Conservation (phyloP, 305 asterid species). For the Nicotiana rustica region DNA sequence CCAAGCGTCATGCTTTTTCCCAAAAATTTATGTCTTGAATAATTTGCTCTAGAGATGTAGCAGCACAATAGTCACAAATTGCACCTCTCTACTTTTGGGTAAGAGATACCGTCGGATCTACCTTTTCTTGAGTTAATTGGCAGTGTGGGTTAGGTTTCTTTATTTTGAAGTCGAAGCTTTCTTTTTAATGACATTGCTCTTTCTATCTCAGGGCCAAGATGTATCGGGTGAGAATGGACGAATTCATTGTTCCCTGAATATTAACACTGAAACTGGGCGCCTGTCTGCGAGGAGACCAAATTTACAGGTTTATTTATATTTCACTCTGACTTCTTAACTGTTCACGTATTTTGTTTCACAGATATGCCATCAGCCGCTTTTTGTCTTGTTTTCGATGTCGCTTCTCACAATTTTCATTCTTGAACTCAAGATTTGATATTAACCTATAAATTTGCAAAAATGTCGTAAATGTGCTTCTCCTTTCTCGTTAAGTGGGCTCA, state of each 20-base stretch:
- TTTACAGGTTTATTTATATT: no score
- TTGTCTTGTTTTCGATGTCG: background rate
- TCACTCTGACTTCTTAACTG: background rate
- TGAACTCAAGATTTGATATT: background rate
- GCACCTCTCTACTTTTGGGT: background rate
- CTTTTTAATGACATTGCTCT: slow-evolving; percentile 28
- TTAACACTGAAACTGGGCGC: slow-evolving; percentile 63
- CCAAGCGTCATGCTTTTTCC: background rate
- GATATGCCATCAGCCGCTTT: background rate
- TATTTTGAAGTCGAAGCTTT: slow-evolving; percentile 1
- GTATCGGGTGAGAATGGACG: slow-evolving; percentile 87
- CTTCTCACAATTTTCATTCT: background rate
- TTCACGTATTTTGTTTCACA: slow-evolving; percentile 4
- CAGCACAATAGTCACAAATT: background rate
- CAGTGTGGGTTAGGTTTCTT: background rate
- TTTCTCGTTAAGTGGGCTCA: slow-evolving; percentile 8
- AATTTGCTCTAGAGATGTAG: background rate
- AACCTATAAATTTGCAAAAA: slow-evolving; percentile 14
- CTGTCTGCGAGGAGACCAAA: no score
- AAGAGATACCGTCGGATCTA: background rate
- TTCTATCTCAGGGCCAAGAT: slow-evolving; percentile 69
- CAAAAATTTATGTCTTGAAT: slow-evolving; percentile 11
- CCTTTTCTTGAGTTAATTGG: background rate
- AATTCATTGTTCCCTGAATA: slow-evolving; percentile 95
- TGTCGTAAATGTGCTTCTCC: background rate